Evolutionary conservation across 2,329 filamentous ascomycete genomes (phyloP).

Genomic region (Calonectria pseudoturangicola): DNA sequence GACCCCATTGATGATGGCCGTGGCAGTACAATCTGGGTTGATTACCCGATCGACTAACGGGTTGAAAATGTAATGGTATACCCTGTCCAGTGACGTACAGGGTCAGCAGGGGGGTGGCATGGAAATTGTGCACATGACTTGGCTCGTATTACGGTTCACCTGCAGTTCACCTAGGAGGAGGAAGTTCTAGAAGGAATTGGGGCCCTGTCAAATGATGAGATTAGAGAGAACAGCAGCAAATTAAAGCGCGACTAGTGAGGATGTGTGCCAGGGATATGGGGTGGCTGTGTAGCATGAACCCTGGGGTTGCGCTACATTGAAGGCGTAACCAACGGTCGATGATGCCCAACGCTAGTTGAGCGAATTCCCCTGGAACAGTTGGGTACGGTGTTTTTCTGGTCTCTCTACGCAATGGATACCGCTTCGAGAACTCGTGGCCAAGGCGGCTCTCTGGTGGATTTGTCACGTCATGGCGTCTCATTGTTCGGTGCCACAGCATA

Average conservation of each 20-base stretch:
- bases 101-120: slow-evolving; percentile 2
- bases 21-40: not conserved
- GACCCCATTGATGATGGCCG: not conserved
- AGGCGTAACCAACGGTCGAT: not conserved
- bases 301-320: slow-evolving; percentile 1
- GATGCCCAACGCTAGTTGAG: not conserved
- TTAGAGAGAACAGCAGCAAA: not conserved
- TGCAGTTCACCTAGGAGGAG: no score
- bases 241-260: not conserved
- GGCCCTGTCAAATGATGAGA: not conserved
- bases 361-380: no score
- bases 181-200: slow-evolving; percentile 23
- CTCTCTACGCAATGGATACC: no score
- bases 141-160: not conserved
- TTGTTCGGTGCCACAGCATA: no score
- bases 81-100: slow-evolving; percentile 20
- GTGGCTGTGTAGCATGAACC: slow-evolving; percentile 20
- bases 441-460: no score
- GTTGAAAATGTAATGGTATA: slow-evolving; percentile 15
- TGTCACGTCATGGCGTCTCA: no score
- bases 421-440: no score
- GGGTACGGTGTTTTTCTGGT: no score
- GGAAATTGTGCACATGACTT: slow-evolving; percentile 7
- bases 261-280: not conserved
- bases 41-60: not conserved